phyloP scores from a whole-genome alignment of 2,329 filamentous ascomycete species.

The Bimuria novae-zelandiae region DNA sequence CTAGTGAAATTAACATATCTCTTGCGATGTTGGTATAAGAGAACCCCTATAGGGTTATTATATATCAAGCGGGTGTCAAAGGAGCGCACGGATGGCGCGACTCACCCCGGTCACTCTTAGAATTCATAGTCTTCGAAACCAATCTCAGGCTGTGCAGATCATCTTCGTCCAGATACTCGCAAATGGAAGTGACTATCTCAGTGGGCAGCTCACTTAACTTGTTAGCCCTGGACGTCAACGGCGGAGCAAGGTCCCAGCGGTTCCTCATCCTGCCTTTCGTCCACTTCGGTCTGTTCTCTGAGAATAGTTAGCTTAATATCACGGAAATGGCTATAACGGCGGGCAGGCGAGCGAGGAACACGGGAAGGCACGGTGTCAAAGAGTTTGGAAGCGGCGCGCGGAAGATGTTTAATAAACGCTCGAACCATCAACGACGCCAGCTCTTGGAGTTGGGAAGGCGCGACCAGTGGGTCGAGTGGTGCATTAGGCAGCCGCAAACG shows the following conservation, averaged over 20 bases:
- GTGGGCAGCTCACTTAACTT: not conserved
- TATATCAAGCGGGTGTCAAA: too few species aligned
- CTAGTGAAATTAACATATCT: conserved; percentile 3
- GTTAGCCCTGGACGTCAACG: not conserved
- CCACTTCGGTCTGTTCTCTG: too few species aligned
- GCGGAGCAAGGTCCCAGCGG: not conserved
- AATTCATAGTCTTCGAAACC: not conserved
- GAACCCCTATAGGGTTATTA: not conserved
- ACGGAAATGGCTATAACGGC: too few species aligned
- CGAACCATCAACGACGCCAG: not conserved
- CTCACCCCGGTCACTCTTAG: not conserved
- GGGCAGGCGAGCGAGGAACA: too few species aligned
- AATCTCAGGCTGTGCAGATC: not conserved
- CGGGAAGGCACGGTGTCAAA: too few species aligned
- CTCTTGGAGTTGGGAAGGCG: not conserved
- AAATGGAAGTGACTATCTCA: conserved; percentile 1
- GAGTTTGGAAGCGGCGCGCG: too few species aligned
- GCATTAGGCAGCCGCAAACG: too few species aligned
- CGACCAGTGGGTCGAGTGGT: too few species aligned
- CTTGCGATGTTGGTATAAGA: not conserved
- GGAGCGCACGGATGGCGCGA: too few species aligned
- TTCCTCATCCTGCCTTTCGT: too few species aligned
- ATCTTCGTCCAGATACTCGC: not conserved
- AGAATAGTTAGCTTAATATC: too few species aligned
- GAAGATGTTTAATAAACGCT: not conserved